A percentile compares a stretch with the other conserved stretches of the same genome.
Evolutionary conservation across 2,329 filamentous ascomycete species (phyloP).

Genomic region (Microdochium trichocladiopsis): DNA sequence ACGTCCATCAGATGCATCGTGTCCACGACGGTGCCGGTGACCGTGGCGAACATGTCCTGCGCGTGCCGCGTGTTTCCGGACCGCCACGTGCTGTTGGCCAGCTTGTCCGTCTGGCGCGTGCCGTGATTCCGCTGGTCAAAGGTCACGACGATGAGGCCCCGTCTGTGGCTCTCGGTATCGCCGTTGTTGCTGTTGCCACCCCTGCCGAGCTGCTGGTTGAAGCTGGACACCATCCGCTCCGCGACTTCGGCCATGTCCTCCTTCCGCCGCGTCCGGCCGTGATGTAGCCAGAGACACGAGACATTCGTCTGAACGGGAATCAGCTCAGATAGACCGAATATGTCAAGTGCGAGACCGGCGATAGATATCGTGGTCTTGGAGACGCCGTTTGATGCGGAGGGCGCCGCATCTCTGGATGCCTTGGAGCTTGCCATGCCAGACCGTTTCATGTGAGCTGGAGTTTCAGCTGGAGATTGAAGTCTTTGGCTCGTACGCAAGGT

Average conservation of each 20-base stretch:
- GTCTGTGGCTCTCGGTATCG: slow-evolving; percentile 14
- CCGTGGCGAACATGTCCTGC: slow-evolving; percentile 82
- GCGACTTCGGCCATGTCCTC: slow-evolving; percentile 72
- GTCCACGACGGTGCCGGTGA: slow-evolving; percentile 69
- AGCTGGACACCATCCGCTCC: slow-evolving; percentile 60
- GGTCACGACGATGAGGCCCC: slow-evolving; percentile 69
- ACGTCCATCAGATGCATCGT: slow-evolving; percentile 69
- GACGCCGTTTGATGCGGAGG: slow-evolving; percentile 25
- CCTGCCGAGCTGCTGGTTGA: slow-evolving; percentile 29
- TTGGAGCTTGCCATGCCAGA: no score
- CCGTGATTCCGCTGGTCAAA: slow-evolving; percentile 97
- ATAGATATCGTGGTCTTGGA: slow-evolving; percentile 65
- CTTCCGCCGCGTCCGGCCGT: slow-evolving; percentile 66
- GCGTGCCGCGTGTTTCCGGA: slow-evolving; percentile 75
- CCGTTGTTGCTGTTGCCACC: slow-evolving; percentile 5
- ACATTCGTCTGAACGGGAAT: slow-evolving; percentile 43
- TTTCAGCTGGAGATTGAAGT: no score
- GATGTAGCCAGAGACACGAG: slow-evolving; percentile 85
- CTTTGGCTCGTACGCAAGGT: no score
- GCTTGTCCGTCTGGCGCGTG: slow-evolving; percentile 55
- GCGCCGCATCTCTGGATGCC: neutral
- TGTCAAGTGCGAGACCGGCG: slow-evolving; percentile 68
- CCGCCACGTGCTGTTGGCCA: slow-evolving; percentile 73
- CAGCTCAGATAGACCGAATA: slow-evolving; percentile 77
- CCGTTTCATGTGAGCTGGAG: no score